These are phyloP conservation scores for Blastobotrys persicus DNA, from an alignment of 1,139 yeast genomes.

Conservation along the genomic window DNA sequence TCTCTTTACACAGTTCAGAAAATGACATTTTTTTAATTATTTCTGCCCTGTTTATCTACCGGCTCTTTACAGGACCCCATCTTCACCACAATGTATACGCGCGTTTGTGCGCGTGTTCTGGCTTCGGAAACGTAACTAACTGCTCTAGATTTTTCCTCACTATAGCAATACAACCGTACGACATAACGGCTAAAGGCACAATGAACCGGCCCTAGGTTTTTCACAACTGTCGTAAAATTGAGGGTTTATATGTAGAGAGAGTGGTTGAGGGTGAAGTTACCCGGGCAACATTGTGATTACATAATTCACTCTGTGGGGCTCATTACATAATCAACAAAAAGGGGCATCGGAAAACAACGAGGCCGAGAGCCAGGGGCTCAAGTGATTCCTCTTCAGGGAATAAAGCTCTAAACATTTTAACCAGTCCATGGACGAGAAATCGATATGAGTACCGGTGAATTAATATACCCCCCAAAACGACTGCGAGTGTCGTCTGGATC, in stretches of 20 bases:
- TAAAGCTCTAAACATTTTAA: not conserved
- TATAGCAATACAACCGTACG: no score
- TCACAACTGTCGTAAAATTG: no score
- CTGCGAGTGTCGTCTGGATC: slow-evolving; percentile 4
- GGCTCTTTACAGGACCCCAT: no score
- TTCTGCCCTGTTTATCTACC: not conserved
- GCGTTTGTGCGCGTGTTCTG: not conserved
- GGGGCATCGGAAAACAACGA: not conserved
- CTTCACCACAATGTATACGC: not conserved
- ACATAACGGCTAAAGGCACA: no score
- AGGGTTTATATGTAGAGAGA: no score
- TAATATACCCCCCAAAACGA: not conserved
- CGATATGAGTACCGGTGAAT: not conserved
- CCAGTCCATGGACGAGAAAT: not conserved
- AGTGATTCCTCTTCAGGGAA: not conserved
- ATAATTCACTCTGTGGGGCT: not conserved
- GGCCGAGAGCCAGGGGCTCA: not conserved
- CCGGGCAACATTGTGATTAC: not conserved
- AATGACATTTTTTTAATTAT: not conserved
- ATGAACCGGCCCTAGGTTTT: no score
- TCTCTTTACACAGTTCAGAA: not conserved
- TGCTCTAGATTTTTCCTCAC: no score
- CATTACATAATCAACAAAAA: not conserved
- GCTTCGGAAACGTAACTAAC: no score
- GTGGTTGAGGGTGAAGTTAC: not conserved